These are phyloP conservation scores for Blastobotrys capitulatus DNA, from an alignment of 1,139 yeast genomes.

Conservation along the genomic window DNA sequence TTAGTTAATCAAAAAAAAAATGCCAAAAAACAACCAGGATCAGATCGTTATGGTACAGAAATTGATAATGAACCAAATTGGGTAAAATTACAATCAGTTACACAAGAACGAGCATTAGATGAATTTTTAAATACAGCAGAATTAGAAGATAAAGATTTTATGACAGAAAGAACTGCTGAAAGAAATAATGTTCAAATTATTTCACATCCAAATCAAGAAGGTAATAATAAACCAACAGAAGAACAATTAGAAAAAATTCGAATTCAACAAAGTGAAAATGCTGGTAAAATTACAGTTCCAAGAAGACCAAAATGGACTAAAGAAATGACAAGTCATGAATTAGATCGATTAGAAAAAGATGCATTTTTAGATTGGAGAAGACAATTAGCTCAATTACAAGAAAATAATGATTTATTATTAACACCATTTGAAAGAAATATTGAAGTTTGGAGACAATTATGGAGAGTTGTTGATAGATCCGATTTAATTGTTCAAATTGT, in stretches of 20 bases:
- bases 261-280: conserved; percentile 65
- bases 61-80: conserved; percentile 54
- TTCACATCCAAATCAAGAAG: conserved; percentile 39
- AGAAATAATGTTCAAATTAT: conserved; percentile 67
- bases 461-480: conserved; percentile 97
- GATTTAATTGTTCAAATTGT: conserved; percentile 95
- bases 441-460: conserved; percentile 97
- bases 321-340: conserved; percentile 63
- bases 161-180: conserved; percentile 77
- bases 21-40: conserved; percentile 53
- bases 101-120: conserved; percentile 91
- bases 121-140: conserved; percentile 94
- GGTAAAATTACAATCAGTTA: conserved; percentile 88
- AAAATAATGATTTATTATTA: conserved; percentile 69
- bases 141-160: conserved; percentile 91
- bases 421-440: conserved; percentile 97
- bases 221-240: conserved; percentile 51
- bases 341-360: conserved; percentile 84
- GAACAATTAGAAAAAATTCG: conserved; percentile 38
- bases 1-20: conserved; percentile 72
- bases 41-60: conserved; percentile 34
- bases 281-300: conserved; percentile 84
- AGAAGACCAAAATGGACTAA: conserved; percentile 82
- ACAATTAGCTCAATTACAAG: conserved; percentile 77
- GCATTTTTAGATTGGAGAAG: conserved; percentile 94